phyloP scores from a whole-genome alignment of 2,329 filamentous ascomycete species.

The Dendrostoma leiphaemia region DNA sequence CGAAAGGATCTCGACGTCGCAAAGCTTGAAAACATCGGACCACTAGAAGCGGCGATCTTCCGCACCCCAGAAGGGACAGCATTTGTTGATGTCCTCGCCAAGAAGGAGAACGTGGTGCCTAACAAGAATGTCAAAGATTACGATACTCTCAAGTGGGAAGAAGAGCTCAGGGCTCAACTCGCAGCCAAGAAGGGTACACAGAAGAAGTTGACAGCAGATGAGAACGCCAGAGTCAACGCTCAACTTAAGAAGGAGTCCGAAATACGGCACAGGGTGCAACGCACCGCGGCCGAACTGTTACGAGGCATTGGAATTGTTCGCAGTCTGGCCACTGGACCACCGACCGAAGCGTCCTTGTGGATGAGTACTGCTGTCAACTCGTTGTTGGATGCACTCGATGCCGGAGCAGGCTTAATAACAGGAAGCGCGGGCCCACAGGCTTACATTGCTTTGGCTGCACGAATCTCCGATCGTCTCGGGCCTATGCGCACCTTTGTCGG shows the following conservation, averaged over 20 bases:
- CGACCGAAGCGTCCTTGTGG: slow-evolving; percentile 87
- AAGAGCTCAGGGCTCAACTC: slow-evolving; percentile 81
- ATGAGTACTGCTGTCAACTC: slow-evolving; percentile 77
- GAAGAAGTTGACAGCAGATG: slow-evolving; percentile 87
- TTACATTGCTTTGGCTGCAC: slow-evolving; percentile 77
- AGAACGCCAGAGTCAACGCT: slow-evolving; percentile 84
- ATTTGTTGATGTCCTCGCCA: slow-evolving; percentile 88
- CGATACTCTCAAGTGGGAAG: slow-evolving; percentile 95
- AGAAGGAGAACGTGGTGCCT: slow-evolving; percentile 68
- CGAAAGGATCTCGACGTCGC: slow-evolving; percentile 68
- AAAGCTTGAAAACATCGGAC: slow-evolving; percentile 71
- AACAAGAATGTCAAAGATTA: slow-evolving; percentile 95
- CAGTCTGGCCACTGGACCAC: slow-evolving; percentile 79
- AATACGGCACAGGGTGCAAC: slow-evolving; percentile 71
- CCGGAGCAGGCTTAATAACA: slow-evolving; percentile 77
- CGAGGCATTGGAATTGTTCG: slow-evolving; percentile 85
- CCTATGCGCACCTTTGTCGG: slow-evolving; percentile 79
- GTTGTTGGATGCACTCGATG: slow-evolving; percentile 71
- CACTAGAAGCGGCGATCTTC: slow-evolving; percentile 89
- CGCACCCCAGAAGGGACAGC: slow-evolving; percentile 83
- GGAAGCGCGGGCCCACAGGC: slow-evolving; percentile 75
- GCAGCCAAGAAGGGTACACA: slow-evolving; percentile 91
- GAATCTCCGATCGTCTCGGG: slow-evolving; percentile 72
- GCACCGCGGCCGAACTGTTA: slow-evolving; percentile 67
- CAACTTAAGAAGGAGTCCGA: slow-evolving; percentile 83